A percentile compares a stretch with the other conserved stretches of the same genome.
Conservation (phyloP, 2,329 filamentous ascomycete genomes). For the Phialophora expanda region DNA sequence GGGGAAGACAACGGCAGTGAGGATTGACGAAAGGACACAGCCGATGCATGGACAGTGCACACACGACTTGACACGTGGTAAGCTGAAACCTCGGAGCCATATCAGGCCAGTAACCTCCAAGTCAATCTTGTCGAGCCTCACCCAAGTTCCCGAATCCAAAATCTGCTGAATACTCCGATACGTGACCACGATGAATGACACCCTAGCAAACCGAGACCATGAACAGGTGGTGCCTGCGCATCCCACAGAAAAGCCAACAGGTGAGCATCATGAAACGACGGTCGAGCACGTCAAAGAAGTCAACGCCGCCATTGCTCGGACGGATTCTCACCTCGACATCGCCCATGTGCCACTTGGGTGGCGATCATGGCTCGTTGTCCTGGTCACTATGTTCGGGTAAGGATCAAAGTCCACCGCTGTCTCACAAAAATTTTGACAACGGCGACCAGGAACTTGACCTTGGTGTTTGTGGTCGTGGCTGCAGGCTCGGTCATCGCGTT, state of each 20-base stretch:
- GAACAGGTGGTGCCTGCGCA: conserved; percentile 9
- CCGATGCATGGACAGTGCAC: not conserved
- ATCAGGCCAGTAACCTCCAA: not conserved
- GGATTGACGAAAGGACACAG: not conserved
- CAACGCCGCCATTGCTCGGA: conserved; percentile 15
- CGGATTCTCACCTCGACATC: conserved; percentile 12
- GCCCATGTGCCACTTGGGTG: conserved; percentile 8
- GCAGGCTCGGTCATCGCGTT: conserved; percentile 63
- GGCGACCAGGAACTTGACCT: conserved; percentile 52
- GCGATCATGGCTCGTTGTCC: conserved; percentile 48
- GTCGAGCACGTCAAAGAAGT: conserved; percentile 18
- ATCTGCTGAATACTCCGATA: not conserved
- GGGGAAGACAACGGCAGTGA: conserved; percentile 3
- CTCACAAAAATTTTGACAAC: not conserved
- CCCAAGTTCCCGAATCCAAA: not conserved
- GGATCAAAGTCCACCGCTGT: not conserved
- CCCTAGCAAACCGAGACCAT: not conserved
- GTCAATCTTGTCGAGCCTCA: conserved; percentile 1
- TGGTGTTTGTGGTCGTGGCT: conserved; percentile 62
- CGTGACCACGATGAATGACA: conserved; percentile 4
- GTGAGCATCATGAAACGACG: conserved; percentile 9
- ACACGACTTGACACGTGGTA: not conserved
- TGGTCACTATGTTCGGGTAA: conserved; percentile 56
- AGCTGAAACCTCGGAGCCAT: not conserved
- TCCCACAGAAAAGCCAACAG: conserved; percentile 5